Percentiles rank a stretch among this genome's conserved stretches.
Evolutionary conservation across 2,329 filamentous ascomycete genomes (phyloP).

Genomic region (Fusarium lyarnte): DNA sequence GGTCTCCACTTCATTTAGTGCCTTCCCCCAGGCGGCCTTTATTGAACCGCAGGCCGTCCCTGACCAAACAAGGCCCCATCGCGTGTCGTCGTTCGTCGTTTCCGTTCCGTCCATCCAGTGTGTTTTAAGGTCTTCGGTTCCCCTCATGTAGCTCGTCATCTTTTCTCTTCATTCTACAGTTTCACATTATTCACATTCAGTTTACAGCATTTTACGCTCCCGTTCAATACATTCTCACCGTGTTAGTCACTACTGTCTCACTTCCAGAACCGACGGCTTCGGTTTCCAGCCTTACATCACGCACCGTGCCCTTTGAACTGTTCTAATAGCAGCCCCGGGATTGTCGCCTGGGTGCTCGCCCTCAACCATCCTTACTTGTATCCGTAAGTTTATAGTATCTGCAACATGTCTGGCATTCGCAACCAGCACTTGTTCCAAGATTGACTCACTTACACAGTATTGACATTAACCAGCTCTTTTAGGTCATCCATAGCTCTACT

Average conservation of each 20-base stretch:
- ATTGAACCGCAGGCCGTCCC: slow-evolving; percentile 28
- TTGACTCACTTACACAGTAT: background rate
- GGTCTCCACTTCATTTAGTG: slow-evolving; percentile 27
- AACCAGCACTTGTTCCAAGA: background rate
- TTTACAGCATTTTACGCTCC: background rate
- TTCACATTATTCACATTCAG: background rate
- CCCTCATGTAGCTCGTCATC: slow-evolving; percentile 24
- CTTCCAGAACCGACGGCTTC: background rate
- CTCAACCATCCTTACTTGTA: background rate
- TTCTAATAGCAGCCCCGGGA: slow-evolving; percentile 13
- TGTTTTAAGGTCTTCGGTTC: slow-evolving; percentile 24
- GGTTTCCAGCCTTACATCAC: background rate
- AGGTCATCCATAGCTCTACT: slow-evolving; percentile 1
- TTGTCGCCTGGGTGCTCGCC: slow-evolving; percentile 10
- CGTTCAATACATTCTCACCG: background rate
- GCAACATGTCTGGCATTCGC: background rate
- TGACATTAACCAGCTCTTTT: background rate
- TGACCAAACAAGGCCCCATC: slow-evolving; percentile 21
- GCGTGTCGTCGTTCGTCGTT: slow-evolving; percentile 24
- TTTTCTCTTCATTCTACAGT: slow-evolving; percentile 8
- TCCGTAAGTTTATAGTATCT: slow-evolving; percentile 11
- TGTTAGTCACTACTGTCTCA: slow-evolving; percentile 23
- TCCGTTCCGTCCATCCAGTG: slow-evolving; percentile 7
- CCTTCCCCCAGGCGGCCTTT: slow-evolving; percentile 5
- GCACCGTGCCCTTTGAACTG: background rate